Evolutionary conservation across 2,329 filamentous ascomycete genomes (phyloP).

Genomic region (Rutstroemia sydowiana): DNA sequence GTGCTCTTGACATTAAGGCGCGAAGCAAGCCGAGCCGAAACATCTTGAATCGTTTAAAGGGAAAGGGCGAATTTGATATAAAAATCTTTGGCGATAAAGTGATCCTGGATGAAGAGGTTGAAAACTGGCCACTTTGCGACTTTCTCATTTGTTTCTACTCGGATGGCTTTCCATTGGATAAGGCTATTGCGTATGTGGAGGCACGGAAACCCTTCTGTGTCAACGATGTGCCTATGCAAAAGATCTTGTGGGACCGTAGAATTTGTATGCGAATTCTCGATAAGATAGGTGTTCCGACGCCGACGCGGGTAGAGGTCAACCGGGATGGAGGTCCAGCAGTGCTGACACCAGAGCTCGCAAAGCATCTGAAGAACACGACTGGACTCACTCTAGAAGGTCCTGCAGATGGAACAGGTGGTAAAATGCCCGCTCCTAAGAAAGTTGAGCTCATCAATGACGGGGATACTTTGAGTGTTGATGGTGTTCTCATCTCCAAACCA

Average conservation of each 20-base stretch:
- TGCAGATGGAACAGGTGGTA: slow-evolving; percentile 56
- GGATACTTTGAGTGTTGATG: slow-evolving; percentile 83
- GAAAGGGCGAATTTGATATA: slow-evolving; percentile 89
- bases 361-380: slow-evolving; percentile 72
- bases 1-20: slow-evolving; percentile 90
- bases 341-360: slow-evolving; percentile 70
- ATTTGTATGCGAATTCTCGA: slow-evolving; percentile 84
- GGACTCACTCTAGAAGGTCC: slow-evolving; percentile 68
- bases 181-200: slow-evolving; percentile 92
- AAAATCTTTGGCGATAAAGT: slow-evolving; percentile 98
- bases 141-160: slow-evolving; percentile 98
- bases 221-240: slow-evolving; percentile 96
- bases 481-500: slow-evolving; percentile 72
- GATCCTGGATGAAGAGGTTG: slow-evolving; percentile 91
- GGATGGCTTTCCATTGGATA: slow-evolving; percentile 92
- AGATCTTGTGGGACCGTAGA: slow-evolving; percentile 90
- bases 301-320: slow-evolving; percentile 81
- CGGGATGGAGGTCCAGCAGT: slow-evolving; percentile 83
- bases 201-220: slow-evolving; percentile 93
- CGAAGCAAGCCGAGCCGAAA: slow-evolving; percentile 95
- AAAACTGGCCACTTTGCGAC: slow-evolving; percentile 90
- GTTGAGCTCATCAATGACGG: slow-evolving; percentile 87
- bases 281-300: slow-evolving; percentile 81
- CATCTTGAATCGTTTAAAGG: slow-evolving; percentile 85
- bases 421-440: slow-evolving; percentile 45